Base-by-base conservation (phyloP, 306 rosid species). In the Cucurbita argyrosperma region DNA sequence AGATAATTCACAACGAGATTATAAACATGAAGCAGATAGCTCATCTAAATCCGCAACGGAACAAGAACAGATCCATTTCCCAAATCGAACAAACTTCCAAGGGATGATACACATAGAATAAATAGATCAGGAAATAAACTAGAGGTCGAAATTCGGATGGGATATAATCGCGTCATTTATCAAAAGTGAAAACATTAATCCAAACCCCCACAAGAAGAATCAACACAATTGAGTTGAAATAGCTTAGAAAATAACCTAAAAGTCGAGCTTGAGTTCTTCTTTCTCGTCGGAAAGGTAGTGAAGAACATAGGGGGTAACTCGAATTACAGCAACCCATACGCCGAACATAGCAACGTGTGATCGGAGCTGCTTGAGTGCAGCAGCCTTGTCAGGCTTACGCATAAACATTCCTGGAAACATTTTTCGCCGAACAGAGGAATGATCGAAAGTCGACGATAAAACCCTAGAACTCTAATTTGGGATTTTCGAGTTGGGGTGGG, bases 391-490 rank as follows among this genome's bases (percentile, higher is more conserved):
- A 0, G 99, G 99, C 87, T 89, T 94, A 39, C 89, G 90, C 96
- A 89, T 84, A 68, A 91, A 91, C 98, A 90, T 89, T 35, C 98
- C 98, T 0, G 97, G 96, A 83, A 91, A 94, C 99, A 94, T 78
- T 74, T 43, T 37, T 30, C 7, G 42, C 51, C 42, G 19, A 67
- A 38, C 40, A 10, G 39, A 19, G 16, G 4, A 38, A 46, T 67
- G 73, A 67, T 23, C 42, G 55, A 5, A 68, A 26, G 53, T 1
- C 13, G 57, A 46, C 13, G 57, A 47, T 47, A 47, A 68, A 68
- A 68, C 73, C 73, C 73, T 68, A 68, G 73, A 68, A 68, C 15
- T 40, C 5, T 2, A 40, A 45, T 23, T 38, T 63, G 42, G 19
- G 73, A 4, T 1, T 46, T 1, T 56, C 60, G 10, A 16, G 6